Evolutionary conservation across 2,329 filamentous ascomycete genomes (phyloP).

Genomic region (Colletotrichum phormii): DNA sequence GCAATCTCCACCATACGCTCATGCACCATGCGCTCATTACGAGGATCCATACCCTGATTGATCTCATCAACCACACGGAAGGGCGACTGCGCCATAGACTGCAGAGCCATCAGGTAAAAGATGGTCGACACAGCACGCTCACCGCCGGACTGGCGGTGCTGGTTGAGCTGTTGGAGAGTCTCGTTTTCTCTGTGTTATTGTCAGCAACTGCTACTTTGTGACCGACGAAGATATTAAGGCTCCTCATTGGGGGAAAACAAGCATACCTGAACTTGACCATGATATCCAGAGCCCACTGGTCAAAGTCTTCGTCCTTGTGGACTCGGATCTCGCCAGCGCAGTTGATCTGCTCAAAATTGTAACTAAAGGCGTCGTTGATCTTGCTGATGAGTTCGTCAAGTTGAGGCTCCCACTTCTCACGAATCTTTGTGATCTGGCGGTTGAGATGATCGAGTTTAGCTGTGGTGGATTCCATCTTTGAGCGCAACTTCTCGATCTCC

Average conservation of each 20-base stretch:
- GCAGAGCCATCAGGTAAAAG: conserved; percentile 98
- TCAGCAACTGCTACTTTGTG: neutral
- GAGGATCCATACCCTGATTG: conserved; percentile 99
- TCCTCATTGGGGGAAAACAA: neutral
- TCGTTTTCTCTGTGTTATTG: conserved; percentile 75
- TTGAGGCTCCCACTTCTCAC: conserved; percentile 82
- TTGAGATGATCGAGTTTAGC: conserved; percentile 66
- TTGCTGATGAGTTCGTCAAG: conserved; percentile 81
- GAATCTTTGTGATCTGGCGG: conserved; percentile 72
- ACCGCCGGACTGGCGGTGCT: conserved; percentile 94
- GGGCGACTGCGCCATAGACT: conserved; percentile 91
- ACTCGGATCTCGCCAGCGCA: conserved; percentile 92
- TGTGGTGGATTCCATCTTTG: conserved; percentile 65
- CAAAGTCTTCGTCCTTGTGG: conserved; percentile 92
- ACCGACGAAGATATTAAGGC: neutral
- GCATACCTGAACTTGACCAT: conserved; percentile 91
- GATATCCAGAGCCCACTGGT: conserved; percentile 93
- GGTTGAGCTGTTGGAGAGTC: conserved; percentile 84
- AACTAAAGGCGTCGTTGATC: conserved; percentile 91
- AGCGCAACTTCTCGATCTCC: conserved; percentile 75
- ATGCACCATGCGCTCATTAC: conserved; percentile 98
- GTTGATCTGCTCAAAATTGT: conserved; percentile 94
- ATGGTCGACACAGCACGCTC: conserved; percentile 97
- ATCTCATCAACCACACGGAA: conserved; percentile 99
- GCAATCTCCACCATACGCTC: conserved; percentile 98